These are phyloP conservation scores for Trichophyton rubrum DNA, from an alignment of 2,329 filamentous ascomycete species.

Conservation along the genomic window DNA sequence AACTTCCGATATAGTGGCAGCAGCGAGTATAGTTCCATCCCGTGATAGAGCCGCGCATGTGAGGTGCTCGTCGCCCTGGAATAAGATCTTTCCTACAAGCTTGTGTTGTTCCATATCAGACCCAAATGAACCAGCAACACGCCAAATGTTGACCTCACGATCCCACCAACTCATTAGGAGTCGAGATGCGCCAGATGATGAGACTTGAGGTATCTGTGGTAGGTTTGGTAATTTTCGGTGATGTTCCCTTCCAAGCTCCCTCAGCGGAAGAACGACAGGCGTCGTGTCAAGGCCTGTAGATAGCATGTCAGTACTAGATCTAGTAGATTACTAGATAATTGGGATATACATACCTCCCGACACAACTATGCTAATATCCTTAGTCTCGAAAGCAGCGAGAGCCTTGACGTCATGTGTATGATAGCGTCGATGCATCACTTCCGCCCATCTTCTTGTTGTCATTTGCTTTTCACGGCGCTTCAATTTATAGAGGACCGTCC, in stretches of 20 bases:
- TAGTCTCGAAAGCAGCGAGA: slow-evolving; percentile 79
- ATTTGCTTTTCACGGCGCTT: slow-evolving; percentile 37
- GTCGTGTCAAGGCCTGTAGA: slow-evolving; percentile 65
- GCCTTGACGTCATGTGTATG: slow-evolving; percentile 93
- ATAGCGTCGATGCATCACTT: slow-evolving; percentile 72
- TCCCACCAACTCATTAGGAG: slow-evolving; percentile 89
- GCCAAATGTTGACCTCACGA: slow-evolving; percentile 74
- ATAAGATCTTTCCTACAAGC: slow-evolving; percentile 55
- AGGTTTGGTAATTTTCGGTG: slow-evolving; percentile 72
- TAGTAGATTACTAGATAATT: neutral
- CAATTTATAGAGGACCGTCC: slow-evolving; percentile 70
- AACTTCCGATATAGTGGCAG: slow-evolving; percentile 60
- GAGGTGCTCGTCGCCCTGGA: slow-evolving; percentile 65
- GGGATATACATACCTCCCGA: slow-evolving; percentile 57
- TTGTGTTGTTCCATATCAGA: slow-evolving; percentile 31
- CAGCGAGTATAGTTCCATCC: slow-evolving; percentile 61
- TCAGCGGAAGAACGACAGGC: slow-evolving; percentile 69
- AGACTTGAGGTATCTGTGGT: slow-evolving; percentile 62
- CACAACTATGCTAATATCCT: slow-evolving; percentile 70
- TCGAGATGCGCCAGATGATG: slow-evolving; percentile 59
- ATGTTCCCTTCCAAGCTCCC: slow-evolving; percentile 63
- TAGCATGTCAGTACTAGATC: slow-evolving; percentile 5
- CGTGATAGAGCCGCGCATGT: slow-evolving; percentile 59
- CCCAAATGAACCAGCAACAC: slow-evolving; percentile 39
- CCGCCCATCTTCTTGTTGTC: slow-evolving; percentile 58